Base-by-base conservation (phyloP, 768 basidiomycete genomes). In the Thelephora aurantiotincta region DNA sequence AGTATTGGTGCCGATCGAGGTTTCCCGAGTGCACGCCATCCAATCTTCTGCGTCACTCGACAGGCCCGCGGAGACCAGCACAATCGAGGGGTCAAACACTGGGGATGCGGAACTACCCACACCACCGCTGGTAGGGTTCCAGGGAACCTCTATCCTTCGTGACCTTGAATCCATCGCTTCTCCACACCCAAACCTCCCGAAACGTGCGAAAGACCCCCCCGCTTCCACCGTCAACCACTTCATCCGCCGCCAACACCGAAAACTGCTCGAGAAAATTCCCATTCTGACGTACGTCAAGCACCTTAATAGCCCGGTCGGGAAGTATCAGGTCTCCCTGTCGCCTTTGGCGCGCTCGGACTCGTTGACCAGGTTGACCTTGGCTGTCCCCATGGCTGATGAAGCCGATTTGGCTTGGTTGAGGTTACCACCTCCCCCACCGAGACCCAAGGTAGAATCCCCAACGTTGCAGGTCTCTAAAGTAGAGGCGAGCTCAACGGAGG, bases 201-300 rank as follows among this genome's bases (percentile, higher is more conserved):
- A 26, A 36, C 44, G 23, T 49, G 48, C 5, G 33, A 49, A 41
- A 46, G 48, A 33, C 26, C 9, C 26, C 4, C 26, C 26, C 26
- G 9, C 9, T 30, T 30, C 26, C 26, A 30, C 26, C 26, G 26
- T 30, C 22, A 41, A 41, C 38, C 54, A 63, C 35, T 64, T 61
- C 35, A 50, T 75, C 44, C 66, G 68, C 19, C 64, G 73, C 35
- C 65, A 81, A 44, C 86, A 78, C 51, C 74, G 70, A 46, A 64
- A 68, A 20, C 68, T 88, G n/a, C 64, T 88, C 6, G 66, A 67
- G 6, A 70, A 68, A n/a, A 50, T 79, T 20, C 86, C 86, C 0
- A 63, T 76, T 30, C 63, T 87, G 12, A 65, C 61, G 6, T 70
- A 66, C 54, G 9, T 57, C 43, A 35, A 45, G 34, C 23, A 11